These are phyloP conservation scores for Mycena alexandri DNA, from an alignment of 768 basidiomycete species.

Conservation along the genomic window DNA sequence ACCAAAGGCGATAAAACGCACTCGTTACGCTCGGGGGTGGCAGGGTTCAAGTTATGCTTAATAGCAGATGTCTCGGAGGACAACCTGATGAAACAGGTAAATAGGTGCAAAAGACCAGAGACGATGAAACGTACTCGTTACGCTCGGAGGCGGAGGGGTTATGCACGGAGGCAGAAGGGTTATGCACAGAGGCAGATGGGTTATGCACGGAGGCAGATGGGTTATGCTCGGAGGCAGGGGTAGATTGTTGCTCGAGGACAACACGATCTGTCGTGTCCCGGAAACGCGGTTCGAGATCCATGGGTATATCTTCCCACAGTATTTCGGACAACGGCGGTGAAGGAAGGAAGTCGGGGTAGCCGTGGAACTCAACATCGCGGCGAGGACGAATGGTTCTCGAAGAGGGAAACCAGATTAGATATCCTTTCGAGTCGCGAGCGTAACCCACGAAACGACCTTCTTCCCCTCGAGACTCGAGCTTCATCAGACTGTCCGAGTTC, in stretches of 20 bases:
- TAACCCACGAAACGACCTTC: conserved; percentile 37
- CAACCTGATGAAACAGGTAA: too few species aligned
- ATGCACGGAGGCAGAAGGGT: too few species aligned
- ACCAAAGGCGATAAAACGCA: neutral
- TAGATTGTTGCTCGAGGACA: conserved; percentile 15
- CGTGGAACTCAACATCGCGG: conserved; percentile 30
- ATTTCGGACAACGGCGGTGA: conserved; percentile 29
- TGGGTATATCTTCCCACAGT: conserved; percentile 32
- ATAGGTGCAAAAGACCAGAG: too few species aligned
- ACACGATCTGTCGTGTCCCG: conserved; percentile 1
- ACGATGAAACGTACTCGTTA: conserved; percentile 12
- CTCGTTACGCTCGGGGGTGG: conserved; percentile 27
- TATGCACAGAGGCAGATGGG: too few species aligned
- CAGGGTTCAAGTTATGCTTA: conserved; percentile 24
- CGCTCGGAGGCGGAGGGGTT: conserved; percentile 27
- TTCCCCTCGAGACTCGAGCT: conserved; percentile 13
- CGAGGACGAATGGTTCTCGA: conserved; percentile 28
- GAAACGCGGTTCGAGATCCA: conserved; percentile 17
- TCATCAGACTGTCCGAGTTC: conserved; percentile 18
- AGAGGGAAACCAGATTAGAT: conserved; percentile 37
- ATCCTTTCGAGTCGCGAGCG: conserved; percentile 36
- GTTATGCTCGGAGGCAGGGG: conserved; percentile 17
- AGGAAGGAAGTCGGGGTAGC: conserved; percentile 28
- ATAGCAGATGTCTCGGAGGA: conserved; percentile 15
- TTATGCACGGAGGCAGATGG: conserved; percentile 20